A percentile compares a stretch with the other conserved stretches of the same genome.
Conservation (phyloP, 2,329 filamentous ascomycete genomes). For the Paecilomyces sp. region DNA sequence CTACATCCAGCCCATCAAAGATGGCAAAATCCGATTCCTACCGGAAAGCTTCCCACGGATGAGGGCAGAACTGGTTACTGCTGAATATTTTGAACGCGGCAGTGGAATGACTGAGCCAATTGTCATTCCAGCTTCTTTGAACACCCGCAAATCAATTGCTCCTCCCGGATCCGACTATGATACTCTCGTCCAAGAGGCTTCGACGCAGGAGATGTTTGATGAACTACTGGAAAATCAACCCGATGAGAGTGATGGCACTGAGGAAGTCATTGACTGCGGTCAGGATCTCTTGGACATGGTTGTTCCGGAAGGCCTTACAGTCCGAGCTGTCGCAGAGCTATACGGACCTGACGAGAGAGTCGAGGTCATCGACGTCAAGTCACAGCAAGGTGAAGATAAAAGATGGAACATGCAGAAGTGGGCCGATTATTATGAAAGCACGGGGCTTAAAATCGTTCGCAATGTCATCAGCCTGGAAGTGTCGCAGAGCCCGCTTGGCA, state of each 20-base stretch:
- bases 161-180: conserved; percentile 17
- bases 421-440: conserved; percentile 61
- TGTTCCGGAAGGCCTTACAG: conserved; percentile 57
- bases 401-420: conserved; percentile 60
- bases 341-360: conserved; percentile 57
- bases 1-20: conserved; percentile 61
- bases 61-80: conserved; percentile 55
- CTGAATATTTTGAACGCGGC: conserved; percentile 56
- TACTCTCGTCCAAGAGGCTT: conserved; percentile 23
- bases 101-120: conserved; percentile 61
- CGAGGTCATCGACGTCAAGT: conserved; percentile 64
- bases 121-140: conserved; percentile 56
- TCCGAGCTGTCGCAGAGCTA: conserved; percentile 56
- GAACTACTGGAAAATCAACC: conserved; percentile 25
- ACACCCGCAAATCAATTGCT: conserved; percentile 43
- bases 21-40: conserved; percentile 54
- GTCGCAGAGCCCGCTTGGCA: conserved; percentile 56
- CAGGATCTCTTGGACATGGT: conserved; percentile 63
- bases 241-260: conserved; percentile 18
- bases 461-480: conserved; percentile 66
- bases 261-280: conserved; percentile 50
- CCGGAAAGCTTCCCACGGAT: conserved; percentile 58
- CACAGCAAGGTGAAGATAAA: conserved; percentile 58
- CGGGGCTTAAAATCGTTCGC: conserved; percentile 53
- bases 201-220: conserved; percentile 35